Conservation (phyloP, 1,284 basidiomycete genomes). For the Leccinum variabile region DNA sequence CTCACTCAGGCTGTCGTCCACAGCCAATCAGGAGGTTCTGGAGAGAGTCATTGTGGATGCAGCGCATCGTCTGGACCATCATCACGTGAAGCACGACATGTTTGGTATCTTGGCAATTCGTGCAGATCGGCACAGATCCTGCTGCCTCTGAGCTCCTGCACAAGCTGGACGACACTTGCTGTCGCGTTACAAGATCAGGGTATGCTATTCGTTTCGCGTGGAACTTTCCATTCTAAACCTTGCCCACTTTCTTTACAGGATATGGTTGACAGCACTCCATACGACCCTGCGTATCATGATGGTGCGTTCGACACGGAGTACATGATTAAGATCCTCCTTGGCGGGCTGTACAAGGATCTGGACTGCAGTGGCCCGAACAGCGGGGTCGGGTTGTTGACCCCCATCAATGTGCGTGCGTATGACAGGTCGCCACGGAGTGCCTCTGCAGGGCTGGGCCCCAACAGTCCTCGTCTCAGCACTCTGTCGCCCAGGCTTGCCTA, state of each 20-base stretch:
- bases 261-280: slow-evolving; percentile 48
- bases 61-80: slow-evolving; percentile 48
- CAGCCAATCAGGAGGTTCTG: slow-evolving; percentile 50
- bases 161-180: slow-evolving; percentile 47
- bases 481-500: slow-evolving; percentile 17
- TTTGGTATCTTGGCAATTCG: slow-evolving; percentile 49
- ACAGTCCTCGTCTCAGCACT: slow-evolving; percentile 18
- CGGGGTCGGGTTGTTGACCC: slow-evolving; percentile 16
- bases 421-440: slow-evolving; percentile 22
- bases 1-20: background rate
- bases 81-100: slow-evolving; percentile 35
- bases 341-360: slow-evolving; percentile 36
- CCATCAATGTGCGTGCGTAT: background rate
- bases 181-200: slow-evolving; percentile 38
- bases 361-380: slow-evolving; percentile 17
- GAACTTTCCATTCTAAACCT: slow-evolving; percentile 2
- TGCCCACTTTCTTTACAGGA: slow-evolving; percentile 35
- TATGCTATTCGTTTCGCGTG: slow-evolving; percentile 18
- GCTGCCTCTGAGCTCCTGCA: slow-evolving; percentile 44
- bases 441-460: slow-evolving; percentile 13
- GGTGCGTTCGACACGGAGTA: slow-evolving; percentile 38
- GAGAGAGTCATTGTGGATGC: slow-evolving; percentile 47
- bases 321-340: slow-evolving; percentile 47
- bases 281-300: slow-evolving; percentile 26
- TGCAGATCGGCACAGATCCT: slow-evolving; percentile 26